Conservation (phyloP, 2,329 filamentous ascomycete genomes). For the Delphinella strobiligena region DNA sequence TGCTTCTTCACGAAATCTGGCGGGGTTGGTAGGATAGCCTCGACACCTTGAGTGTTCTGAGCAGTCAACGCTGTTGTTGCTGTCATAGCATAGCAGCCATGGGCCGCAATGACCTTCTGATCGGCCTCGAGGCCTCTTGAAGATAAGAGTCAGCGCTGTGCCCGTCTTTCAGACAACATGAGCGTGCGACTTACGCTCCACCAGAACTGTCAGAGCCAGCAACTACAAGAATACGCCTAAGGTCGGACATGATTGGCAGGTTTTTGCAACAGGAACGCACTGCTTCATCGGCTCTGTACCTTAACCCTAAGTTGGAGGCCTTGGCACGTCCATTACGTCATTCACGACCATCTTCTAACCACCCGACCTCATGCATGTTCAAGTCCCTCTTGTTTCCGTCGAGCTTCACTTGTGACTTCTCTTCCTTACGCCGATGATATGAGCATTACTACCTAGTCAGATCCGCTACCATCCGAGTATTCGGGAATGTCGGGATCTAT, state of each 20-base stretch:
- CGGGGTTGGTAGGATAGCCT: conserved; percentile 68
- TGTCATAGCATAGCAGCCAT: conserved; percentile 92
- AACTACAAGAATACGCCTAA: conserved; percentile 60
- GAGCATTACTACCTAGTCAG: too few relatives aligned
- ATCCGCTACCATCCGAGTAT: too few relatives aligned
- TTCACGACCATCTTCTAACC: too few relatives aligned
- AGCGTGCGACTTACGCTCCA: conserved; percentile 54
- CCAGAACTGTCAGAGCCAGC: conserved; percentile 86
- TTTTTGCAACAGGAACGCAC: too few relatives aligned
- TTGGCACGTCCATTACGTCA: too few relatives aligned
- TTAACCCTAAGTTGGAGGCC: too few relatives aligned
- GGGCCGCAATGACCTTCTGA: conserved; percentile 84
- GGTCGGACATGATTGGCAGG: conserved; percentile 13
- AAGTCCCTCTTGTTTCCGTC: too few relatives aligned
- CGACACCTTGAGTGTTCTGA: conserved; percentile 80
- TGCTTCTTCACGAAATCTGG: conserved; percentile 70
- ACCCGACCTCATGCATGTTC: too few relatives aligned
- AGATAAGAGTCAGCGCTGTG: conserved; percentile 10
- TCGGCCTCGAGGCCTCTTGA: conserved; percentile 83
- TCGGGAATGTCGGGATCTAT: conserved; percentile 34
- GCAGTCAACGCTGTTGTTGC: conserved; percentile 92
- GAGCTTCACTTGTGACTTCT: too few relatives aligned
- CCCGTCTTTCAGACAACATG: not conserved
- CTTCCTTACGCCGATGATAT: too few relatives aligned
- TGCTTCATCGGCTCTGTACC: too few relatives aligned